Base-by-base conservation (phyloP, 306 rosid genomes). In the Carpinus fangiana region DNA sequence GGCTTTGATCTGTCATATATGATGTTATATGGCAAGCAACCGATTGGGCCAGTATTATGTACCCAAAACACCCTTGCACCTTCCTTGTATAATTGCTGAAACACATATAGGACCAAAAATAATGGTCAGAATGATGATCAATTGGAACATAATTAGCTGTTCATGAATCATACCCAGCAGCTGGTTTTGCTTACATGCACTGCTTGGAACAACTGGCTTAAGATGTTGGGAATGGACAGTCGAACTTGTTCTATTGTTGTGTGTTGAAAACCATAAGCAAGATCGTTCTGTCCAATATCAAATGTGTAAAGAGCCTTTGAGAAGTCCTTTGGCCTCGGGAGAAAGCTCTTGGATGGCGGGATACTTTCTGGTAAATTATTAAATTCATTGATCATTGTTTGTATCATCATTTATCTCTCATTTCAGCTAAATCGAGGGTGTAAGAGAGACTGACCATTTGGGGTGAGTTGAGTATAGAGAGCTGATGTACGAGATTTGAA, bases 271-370 rank as follows among this genome's bases (percentile, higher is more conserved):
- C 97, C 97, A 72, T 38, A 81, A 79, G 34, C 62, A 70, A 92
- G 88, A 79, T 94, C 98, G 57, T 94, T 94, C 80, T 94, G 97
- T 82, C 97, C 98, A 12, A 94, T 88, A 83, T 94, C 98, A 57
- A 92, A 70, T 51, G 88, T 90, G 80, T 94, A 94, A 38, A 94
- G 77, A n/a, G 97, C 97, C 76, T 60, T 86, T 50, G 90, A 84
- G 64, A 90, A 94, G 31, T 89, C 97, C 65, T 83, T 78, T 2
- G 91, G 87, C 86, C 91, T 90, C 31, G 98, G 91, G 57, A 92
- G 88, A 72, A 65, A 77, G 78, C 78, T 86, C 77, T 80, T 86
- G 7, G 85, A 76, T 50, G 80, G 86, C 67, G 73, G 64, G 23
- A 64, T 77, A 52, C 79, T 77, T 81, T 86, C 93, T 86, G 79